Percentiles rank a stretch among this genome's conserved stretches.
Evolutionary conservation across 345 rosid genomes (phyloP).

Genomic region (Aquilaria sinensis): DNA sequence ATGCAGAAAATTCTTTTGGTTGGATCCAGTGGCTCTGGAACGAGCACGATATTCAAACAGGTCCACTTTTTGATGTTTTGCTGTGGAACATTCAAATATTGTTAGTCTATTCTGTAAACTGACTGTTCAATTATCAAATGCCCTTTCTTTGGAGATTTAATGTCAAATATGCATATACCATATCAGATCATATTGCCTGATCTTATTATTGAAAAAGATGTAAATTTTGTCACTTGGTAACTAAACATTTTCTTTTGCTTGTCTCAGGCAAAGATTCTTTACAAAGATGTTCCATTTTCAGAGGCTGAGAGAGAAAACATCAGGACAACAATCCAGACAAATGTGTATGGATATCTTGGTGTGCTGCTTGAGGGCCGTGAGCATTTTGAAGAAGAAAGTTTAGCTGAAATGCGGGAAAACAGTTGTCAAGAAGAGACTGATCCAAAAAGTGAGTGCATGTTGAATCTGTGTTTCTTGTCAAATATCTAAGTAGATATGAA

Average conservation of each 20-base stretch:
- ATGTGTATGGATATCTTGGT: slow-evolving; percentile 88
- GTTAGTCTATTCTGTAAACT: not conserved
- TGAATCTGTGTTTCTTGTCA: not conserved
- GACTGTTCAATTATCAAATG: not conserved
- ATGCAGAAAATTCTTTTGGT: slow-evolving; percentile 81
- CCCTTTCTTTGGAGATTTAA: not conserved
- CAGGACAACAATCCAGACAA: slow-evolving; percentile 77
- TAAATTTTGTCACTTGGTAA: not conserved
- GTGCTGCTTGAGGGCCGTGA: slow-evolving; percentile 97
- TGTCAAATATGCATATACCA: no score
- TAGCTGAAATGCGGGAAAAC: slow-evolving; percentile 31
- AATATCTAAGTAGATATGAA: no score
- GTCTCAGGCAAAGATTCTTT: slow-evolving; percentile 92
- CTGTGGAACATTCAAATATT: not conserved
- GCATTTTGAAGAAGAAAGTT: slow-evolving; percentile 85
- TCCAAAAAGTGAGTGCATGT: slow-evolving; percentile 31
- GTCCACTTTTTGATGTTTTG: slow-evolving; percentile 23
- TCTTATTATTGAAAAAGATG: not conserved
- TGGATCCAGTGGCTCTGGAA: slow-evolving; percentile 86
- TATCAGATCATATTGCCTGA: not conserved
- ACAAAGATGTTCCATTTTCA: slow-evolving; percentile 73
- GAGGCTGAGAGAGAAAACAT: slow-evolving; percentile 83
- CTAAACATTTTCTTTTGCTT: not conserved
- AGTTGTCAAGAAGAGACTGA: slow-evolving; percentile 23
- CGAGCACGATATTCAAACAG: slow-evolving; percentile 98